A percentile compares a stretch with the other conserved stretches of the same genome.
These are phyloP conservation scores for Cairneyella variabilis DNA, from an alignment of 495 filamentous ascomycete genomes.

Conservation along the genomic window DNA sequence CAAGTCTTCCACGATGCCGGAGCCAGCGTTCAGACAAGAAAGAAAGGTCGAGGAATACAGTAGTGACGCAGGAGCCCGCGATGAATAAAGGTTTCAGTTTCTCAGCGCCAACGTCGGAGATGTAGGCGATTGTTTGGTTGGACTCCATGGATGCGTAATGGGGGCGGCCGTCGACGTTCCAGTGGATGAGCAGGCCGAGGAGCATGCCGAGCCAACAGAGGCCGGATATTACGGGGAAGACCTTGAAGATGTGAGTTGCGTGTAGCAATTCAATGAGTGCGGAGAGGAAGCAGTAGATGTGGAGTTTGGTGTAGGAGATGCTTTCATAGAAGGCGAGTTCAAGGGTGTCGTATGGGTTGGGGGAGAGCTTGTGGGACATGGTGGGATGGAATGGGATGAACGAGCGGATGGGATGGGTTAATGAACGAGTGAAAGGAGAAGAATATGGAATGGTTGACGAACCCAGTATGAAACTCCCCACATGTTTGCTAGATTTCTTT, in stretches of 20 bases:
- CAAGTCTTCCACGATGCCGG: constrained; percentile 69
- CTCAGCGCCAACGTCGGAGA: constrained; percentile 72
- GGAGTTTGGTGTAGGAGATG: too few relatives aligned
- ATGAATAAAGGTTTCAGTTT: constrained; percentile 85
- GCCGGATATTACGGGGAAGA: constrained; percentile 77
- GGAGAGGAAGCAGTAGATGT: too few relatives aligned
- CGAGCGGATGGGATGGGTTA: too few relatives aligned
- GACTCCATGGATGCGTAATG: constrained; percentile 65
- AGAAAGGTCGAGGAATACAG: constrained; percentile 78
- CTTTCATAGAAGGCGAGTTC: too few relatives aligned
- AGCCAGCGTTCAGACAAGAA: constrained; percentile 80
- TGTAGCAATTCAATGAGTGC: too few relatives aligned
- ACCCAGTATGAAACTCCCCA: constrained; percentile 59
- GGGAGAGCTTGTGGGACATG: too few relatives aligned
- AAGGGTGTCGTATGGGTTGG: too few relatives aligned
- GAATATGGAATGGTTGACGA: too few relatives aligned
- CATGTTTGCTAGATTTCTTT: constrained; percentile 47
- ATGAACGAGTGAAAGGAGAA: too few relatives aligned
- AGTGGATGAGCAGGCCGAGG: constrained; percentile 38
- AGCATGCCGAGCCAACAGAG: constrained; percentile 72
- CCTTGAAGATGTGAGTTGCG: too few relatives aligned
- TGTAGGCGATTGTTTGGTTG: constrained; percentile 72
- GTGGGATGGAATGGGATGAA: too few relatives aligned
- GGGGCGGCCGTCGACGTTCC: constrained; percentile 58
- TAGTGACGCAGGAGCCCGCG: constrained; percentile 70